phyloP scores from a whole-genome alignment of 495 filamentous ascomycete genomes.

The Bacidia rubella region DNA sequence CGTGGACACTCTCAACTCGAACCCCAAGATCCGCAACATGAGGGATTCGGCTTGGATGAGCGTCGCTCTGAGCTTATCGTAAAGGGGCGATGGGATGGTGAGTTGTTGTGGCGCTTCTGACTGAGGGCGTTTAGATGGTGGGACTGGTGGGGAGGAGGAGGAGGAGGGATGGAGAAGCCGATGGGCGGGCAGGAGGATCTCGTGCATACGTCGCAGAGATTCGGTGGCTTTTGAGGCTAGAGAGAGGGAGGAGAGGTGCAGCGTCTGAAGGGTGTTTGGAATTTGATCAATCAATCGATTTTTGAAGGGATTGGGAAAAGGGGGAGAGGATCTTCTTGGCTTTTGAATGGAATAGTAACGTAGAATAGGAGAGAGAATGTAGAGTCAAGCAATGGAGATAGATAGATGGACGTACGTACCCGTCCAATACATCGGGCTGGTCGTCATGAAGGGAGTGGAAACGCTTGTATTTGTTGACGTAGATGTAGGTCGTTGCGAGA shows the following conservation, averaged over 20 bases:
- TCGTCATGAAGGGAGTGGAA: constrained; percentile 13
- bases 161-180: constrained; percentile 24
- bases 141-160: too few species aligned
- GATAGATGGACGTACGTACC: constrained; percentile 19
- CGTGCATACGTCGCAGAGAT: constrained; percentile 30
- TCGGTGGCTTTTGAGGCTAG: constrained; percentile 32
- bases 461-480: constrained; percentile 29
- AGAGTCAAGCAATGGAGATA: neutral
- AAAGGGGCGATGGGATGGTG: constrained; percentile 26
- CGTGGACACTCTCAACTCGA: constrained; percentile 26
- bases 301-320: too few species aligned
- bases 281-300: neutral
- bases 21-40: constrained; percentile 29
- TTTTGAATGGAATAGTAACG: too few species aligned
- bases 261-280: neutral
- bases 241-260: constrained; percentile 28
- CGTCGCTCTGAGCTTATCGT: constrained; percentile 29
- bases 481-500: constrained; percentile 31
- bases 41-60: constrained; percentile 30
- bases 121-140: neutral
- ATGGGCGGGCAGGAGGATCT: constrained; percentile 30
- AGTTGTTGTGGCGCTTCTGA: constrained; percentile 14
- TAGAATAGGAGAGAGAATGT: too few species aligned
- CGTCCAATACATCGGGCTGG: constrained; percentile 2
- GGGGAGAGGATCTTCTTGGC: too few species aligned